Conservation (phyloP, 75 land plant genomes). For the Selaginella moellendorffii region DNA sequence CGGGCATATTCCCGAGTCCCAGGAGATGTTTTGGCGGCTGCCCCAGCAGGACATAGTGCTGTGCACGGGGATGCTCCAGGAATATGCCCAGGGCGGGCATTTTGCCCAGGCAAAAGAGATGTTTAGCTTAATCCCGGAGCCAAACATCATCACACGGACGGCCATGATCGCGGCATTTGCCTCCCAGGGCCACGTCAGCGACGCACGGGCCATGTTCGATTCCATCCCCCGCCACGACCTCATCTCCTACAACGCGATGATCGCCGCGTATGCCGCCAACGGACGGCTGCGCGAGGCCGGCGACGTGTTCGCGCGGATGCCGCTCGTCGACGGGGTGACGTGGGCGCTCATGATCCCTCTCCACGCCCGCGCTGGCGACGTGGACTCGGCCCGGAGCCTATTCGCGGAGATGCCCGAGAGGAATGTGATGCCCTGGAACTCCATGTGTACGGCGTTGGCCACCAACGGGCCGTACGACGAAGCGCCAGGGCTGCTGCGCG, state of each 20-base stretch:
- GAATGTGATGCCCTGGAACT: background rate
- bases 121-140: background rate
- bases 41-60: no score
- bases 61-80: no score
- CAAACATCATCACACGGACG: background rate
- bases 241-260: background rate
- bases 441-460: no score
- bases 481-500: no score
- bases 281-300: background rate
- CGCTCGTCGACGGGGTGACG: background rate
- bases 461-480: no score
- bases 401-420: background rate
- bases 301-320: background rate
- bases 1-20: no score
- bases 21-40: no score
- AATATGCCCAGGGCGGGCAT: background rate
- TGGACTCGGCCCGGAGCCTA: background rate
- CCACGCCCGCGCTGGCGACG: background rate
- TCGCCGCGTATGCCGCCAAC: background rate
- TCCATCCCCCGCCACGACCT: background rate
- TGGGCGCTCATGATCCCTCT: background rate
- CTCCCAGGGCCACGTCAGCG: background rate
- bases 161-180: background rate
- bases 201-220: background rate
- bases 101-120: background rate